Percentiles rank a stretch among this genome's conserved stretches.
phyloP scores from a whole-genome alignment of 768 basidiomycete genomes.

The Thelephora ganbajun region DNA sequence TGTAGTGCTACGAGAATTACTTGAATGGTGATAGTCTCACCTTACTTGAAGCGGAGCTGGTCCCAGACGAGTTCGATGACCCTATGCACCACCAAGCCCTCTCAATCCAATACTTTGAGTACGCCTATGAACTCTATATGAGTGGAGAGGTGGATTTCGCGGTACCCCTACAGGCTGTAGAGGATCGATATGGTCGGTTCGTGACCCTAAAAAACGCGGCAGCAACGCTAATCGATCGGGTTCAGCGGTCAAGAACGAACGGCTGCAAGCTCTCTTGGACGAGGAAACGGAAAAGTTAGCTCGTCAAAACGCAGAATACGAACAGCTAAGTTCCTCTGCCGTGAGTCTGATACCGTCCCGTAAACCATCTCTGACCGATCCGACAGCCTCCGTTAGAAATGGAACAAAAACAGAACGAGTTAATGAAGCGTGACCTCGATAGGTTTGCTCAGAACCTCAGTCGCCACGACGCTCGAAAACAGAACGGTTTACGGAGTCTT shows the following conservation, averaged over 20 bases:
- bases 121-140: slow-evolving; percentile 57
- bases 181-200: slow-evolving; percentile 60
- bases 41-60: slow-evolving; percentile 39
- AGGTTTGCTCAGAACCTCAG: slow-evolving; percentile 69
- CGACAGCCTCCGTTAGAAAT: slow-evolving; percentile 38
- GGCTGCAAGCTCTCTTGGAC: slow-evolving; percentile 50
- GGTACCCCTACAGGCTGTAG: slow-evolving; percentile 55
- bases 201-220: not conserved
- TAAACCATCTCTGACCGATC: not conserved
- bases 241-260: slow-evolving; percentile 58
- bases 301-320: slow-evolving; percentile 35
- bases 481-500: slow-evolving; percentile 53
- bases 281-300: slow-evolving; percentile 33
- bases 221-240: not conserved
- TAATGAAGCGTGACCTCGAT: slow-evolving; percentile 57
- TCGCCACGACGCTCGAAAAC: slow-evolving; percentile 54
- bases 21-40: slow-evolving; percentile 53
- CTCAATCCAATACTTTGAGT: slow-evolving; percentile 60
- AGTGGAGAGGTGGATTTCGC: slow-evolving; percentile 53
- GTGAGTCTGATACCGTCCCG: slow-evolving; percentile 24
- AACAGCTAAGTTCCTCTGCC: slow-evolving; percentile 46
- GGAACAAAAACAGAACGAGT: slow-evolving; percentile 44
- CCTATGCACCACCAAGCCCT: slow-evolving; percentile 61
- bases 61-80: slow-evolving; percentile 70
- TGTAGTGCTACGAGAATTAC: slow-evolving; percentile 26